phyloP scores from a whole-genome alignment of 2,329 filamentous ascomycete genomes.

The Clathrospora elynae region DNA sequence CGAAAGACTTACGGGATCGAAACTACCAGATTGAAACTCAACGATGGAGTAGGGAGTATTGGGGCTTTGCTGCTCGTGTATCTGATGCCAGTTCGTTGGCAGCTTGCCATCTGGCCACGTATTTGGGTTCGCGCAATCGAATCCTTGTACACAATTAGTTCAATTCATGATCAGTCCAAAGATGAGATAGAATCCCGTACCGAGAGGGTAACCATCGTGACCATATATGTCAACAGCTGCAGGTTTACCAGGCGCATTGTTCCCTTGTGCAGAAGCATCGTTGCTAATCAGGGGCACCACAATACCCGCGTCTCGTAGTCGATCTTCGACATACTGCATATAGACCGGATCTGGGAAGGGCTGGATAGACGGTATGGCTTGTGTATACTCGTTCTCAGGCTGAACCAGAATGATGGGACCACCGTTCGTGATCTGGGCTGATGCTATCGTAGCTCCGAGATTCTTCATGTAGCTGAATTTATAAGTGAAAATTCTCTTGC shows the following conservation, averaged over 20 bases:
- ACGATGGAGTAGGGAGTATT: constrained; percentile 68
- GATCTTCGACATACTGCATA: constrained; percentile 71
- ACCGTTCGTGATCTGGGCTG: constrained; percentile 79
- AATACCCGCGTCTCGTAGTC: constrained; percentile 70
- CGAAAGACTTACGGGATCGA: constrained; percentile 58
- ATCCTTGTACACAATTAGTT: too few species aligned
- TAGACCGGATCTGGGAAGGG: constrained; percentile 70
- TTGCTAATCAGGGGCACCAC: constrained; percentile 77
- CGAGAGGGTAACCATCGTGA: constrained; percentile 66
- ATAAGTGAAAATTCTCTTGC: background rate
- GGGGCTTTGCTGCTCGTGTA: constrained; percentile 66
- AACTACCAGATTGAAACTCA: constrained; percentile 74
- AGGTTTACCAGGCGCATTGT: constrained; percentile 66
- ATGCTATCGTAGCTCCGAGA: constrained; percentile 70
- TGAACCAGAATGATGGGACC: constrained; percentile 80
- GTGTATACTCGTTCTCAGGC: constrained; percentile 80
- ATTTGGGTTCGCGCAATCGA: constrained; percentile 65
- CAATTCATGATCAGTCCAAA: background rate
- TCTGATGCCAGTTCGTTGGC: constrained; percentile 60
- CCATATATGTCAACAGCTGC: constrained; percentile 69
- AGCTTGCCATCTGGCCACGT: constrained; percentile 64
- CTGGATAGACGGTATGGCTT: constrained; percentile 53
- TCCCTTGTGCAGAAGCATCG: constrained; percentile 65
- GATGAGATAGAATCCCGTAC: background rate
- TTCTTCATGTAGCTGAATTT: constrained; percentile 61